Base-by-base conservation (phyloP, 768 basidiomycete genomes). In the Tephrocybe rancida region DNA sequence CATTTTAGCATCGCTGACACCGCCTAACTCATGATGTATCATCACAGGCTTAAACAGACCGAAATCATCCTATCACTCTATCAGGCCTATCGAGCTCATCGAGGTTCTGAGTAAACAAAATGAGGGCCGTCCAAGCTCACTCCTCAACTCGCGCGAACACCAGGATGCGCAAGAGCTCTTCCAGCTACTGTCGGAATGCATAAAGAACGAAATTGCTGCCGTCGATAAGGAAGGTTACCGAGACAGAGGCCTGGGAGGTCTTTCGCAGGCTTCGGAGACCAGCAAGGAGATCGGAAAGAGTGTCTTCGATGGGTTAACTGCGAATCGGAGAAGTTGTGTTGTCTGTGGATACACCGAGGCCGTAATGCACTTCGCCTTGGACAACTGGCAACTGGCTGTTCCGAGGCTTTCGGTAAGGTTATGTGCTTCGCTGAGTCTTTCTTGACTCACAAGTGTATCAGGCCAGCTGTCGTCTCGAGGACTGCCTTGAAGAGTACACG, bases 131-230 rank as follows among this genome's bases (percentile, higher is more conserved):
- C 64, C 76, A 57, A 80, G 80, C 60, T 79, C 87, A 0, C 78
- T 94, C 10, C 87, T 96, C 69, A 84, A 85, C 59, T 93, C 93
- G 1, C 86, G 92, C 11, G 94, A 97, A 66, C 96, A 98, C 67
- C 96, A 98, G 73, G 96, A 98, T 67, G 96, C 96, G 4, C 96
- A 98, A 65, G 96, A 98, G 66, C 80, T 98, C n/a, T 98, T 97
- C 73, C 88, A 96, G 61, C 85, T 98, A 27, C 75, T 98, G 8
- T 89, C 94, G 1, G 94, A 95, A 67, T 90, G 86, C 48, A 79
- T 98, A 60, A 92, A 92, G 71, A 87, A 86, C 56, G 96, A 98
- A 67, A 78, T 86, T n/a, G 65, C 73, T 2, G 81, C 86, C 1
- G 81, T 97, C 1, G 85, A 87, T 50, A 80, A 78, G 41, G 92